Evolutionary conservation across 2,329 filamentous ascomycete species (phyloP), one percentile per base, ranked within the genome.

Genomic region (Chrysoporthe deuterocubensis): DNA sequence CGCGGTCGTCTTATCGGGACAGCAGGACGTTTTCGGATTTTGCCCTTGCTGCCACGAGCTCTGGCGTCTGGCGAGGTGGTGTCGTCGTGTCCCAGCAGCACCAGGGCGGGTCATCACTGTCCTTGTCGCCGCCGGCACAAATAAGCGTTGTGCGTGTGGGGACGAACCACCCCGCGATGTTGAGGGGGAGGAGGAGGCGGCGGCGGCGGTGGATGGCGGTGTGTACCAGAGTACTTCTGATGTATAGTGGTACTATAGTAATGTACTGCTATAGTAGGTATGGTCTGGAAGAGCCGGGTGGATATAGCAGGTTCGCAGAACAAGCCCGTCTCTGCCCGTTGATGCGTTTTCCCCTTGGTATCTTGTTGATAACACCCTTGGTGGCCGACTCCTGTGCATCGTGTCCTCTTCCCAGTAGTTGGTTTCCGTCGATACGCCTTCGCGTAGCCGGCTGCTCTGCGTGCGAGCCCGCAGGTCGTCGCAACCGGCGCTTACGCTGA

Each of bases 401-500:
- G 52, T 42, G 40, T 57, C 48, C 43, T 64, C 34, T 57, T 64
- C 46, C 40, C 46, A 62, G 32, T 9, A 18, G 14, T 48, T 62
- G 40, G 64, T 44, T 50, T 44, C 34, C 26, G 34, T 42, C n/a
- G 18, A 62, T 21, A 9, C 44, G 61, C 54, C 32, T 50, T 61
- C 62, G 34, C 54, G 40, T 18, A 16, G 46, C 18, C 54, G 63
- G 21, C 60, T 60, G 6, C 46, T 63, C 26, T 34, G 37, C n/a
- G 9, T 16, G 37, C 18, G n/a, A 46, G 44, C 26, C 48, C 50
- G 34, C 40, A 43, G 26, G 52, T 48, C 32, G 68, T 67, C 68
- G 68, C 68, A 66, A 69, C 65, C 9, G 58, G 68, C 68, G 68
- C 62, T 61, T 67, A 60, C 46, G 59, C 65, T 67, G 60, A 50